phyloP scores from a whole-genome alignment of 257 asterid species.

The Solanum sejunctum region DNA sequence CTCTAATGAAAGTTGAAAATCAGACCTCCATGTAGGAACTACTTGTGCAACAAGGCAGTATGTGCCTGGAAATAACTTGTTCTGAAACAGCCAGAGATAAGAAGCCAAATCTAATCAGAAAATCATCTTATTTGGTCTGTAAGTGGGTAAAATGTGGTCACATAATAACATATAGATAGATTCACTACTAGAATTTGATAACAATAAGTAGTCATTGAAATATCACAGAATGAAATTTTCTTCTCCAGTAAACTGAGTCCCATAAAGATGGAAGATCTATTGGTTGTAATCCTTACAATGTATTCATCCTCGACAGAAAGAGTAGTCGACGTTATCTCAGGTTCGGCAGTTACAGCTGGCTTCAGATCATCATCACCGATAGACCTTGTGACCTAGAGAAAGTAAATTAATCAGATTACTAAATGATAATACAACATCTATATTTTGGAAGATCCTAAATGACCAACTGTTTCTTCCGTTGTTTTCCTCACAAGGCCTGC shows the following conservation, averaged over 20 bases:
- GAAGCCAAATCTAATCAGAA: background rate
- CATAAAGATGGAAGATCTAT: background rate
- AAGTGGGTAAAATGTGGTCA: background rate
- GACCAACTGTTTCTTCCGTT: background rate
- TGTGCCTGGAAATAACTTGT: background rate
- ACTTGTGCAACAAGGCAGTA: background rate
- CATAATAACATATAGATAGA: background rate
- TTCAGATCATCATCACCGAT: slow-evolving; percentile 96
- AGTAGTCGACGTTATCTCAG: slow-evolving; percentile 68
- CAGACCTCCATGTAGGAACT: background rate
- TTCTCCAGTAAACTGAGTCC: background rate
- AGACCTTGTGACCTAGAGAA: slow-evolving; percentile 76
- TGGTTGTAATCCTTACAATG: slow-evolving; percentile 33
- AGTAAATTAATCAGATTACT: background rate
- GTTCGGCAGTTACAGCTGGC: slow-evolving; percentile 95
- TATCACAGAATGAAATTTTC: background rate
- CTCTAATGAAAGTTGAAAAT: background rate
- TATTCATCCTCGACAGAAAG: slow-evolving; percentile 70
- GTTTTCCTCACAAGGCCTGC: background rate
- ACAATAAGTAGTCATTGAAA: background rate
- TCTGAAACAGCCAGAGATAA: background rate
- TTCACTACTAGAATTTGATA: background rate
- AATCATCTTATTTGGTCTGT: background rate
- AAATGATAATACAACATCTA: background rate
- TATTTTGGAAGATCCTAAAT: background rate